Percentiles rank a stretch among this genome's conserved stretches.
phyloP scores from a whole-genome alignment of 148 eudicot genomes.

The Polygonum maritimum region DNA sequence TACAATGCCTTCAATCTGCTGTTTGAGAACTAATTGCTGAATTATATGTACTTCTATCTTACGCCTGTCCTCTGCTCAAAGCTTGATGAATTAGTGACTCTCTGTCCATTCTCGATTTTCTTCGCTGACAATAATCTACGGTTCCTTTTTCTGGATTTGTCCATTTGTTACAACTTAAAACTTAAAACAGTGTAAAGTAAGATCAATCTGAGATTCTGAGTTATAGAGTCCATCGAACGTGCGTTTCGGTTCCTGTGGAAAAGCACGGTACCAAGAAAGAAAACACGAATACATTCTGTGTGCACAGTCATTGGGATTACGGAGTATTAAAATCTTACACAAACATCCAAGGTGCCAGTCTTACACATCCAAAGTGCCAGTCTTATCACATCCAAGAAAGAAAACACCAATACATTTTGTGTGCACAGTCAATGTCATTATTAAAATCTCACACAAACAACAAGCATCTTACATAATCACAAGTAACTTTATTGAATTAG shows the following conservation, averaged over 20 bases:
- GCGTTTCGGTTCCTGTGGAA: no score
- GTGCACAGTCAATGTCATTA: neutral
- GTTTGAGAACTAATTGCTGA: neutral
- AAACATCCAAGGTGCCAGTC: neutral
- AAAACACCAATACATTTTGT: neutral
- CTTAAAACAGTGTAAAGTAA: no score
- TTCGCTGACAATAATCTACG: neutral
- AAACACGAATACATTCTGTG: neutral
- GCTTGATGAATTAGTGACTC: neutral
- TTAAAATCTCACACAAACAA: neutral
- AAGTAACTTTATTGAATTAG: neutral
- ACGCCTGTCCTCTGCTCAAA: neutral
- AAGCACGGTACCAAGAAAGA: neutral
- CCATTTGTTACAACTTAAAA: neutral
- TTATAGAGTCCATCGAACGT: no score
- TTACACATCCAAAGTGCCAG: no score
- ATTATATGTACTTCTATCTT: no score
- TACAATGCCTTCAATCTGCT: neutral
- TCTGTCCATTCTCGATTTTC: neutral
- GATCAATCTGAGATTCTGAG: no score
- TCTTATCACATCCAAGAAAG: neutral
- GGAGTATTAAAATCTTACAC: neutral
- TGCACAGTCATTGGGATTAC: neutral
- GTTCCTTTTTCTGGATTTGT: neutral
- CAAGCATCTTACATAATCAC: neutral